These are phyloP conservation scores for Kluyveromyces wickerhamii DNA, from an alignment of 805 yeast species.

Conservation along the genomic window DNA sequence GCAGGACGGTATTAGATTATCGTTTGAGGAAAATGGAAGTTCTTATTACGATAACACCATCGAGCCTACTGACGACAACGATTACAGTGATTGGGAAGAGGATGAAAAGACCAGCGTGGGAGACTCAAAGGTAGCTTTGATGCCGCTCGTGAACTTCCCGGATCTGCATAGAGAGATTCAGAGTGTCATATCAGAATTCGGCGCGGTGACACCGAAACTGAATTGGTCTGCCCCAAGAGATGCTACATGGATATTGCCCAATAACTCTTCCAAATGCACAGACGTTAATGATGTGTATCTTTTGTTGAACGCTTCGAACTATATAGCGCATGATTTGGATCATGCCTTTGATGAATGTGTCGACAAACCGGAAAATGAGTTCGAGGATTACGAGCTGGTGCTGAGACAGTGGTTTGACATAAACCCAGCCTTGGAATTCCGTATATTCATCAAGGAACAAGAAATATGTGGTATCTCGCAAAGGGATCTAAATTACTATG, in stretches of 20 bases:
- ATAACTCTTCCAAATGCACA: constrained; percentile 65
- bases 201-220: constrained; percentile 74
- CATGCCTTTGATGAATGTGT: constrained; percentile 51
- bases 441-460: constrained; percentile 68
- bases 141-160: constrained; percentile 44
- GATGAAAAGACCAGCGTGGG: constrained; percentile 20
- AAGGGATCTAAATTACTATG: constrained; percentile 78
- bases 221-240: constrained; percentile 98
- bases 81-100: constrained; percentile 67
- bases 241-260: constrained; percentile 83
- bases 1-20: constrained; percentile 62
- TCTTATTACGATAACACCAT: constrained; percentile 29
- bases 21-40: constrained; percentile 33
- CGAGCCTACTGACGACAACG: constrained; percentile 45
- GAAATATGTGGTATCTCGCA: constrained; percentile 69
- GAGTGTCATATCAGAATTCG: constrained; percentile 38
- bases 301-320: constrained; percentile 78
- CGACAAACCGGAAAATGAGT: constrained; percentile 28
- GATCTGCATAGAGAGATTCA: constrained; percentile 52
- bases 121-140: constrained; percentile 10
- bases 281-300: constrained; percentile 70
- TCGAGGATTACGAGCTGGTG: constrained; percentile 52
- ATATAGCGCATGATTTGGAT: constrained; percentile 75
- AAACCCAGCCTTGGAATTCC: constrained; percentile 86
- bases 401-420: constrained; percentile 75